Base-by-base conservation (phyloP, 495 filamentous ascomycete genomes). In the Polyplosphaeria fusca region DNA sequence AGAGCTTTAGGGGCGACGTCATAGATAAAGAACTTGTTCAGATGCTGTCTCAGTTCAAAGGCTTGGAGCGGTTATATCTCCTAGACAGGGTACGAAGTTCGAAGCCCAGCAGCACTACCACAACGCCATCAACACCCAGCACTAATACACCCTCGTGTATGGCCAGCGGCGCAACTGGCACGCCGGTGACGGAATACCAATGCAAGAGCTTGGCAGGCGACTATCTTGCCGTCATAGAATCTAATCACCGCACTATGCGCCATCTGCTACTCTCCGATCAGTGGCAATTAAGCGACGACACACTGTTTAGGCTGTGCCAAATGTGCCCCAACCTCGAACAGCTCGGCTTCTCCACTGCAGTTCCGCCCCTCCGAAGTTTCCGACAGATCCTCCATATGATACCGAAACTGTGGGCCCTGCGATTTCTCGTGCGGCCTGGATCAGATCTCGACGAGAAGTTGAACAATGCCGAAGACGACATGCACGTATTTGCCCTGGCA, bases 301-400 rank as follows among this genome's bases (percentile, higher is more conserved):
- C 76, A 30, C 68, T 86, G 30, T 73, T 72, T 3, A 74, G 73
- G 9, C 67, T 86, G 23, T 76, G 81, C 13, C 74, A 77, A 35
- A 67, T 61, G 22, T 83, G 81, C 55, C 82, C 80, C 2, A 77
- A 84, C 46, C 65, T 84, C 18, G 81, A 85, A 57, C 81, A 86
- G 60, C 66, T 86, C 1, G 68, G 63, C 12, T 42, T 69, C 27
- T 28, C 58, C 16, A 53, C 44, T 47, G 20, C 5, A 13, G 35
- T 52, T 11, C 41, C 55, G 9, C 47, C 60, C 22, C 43, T 66
- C 18, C 42, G 52, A 5, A 16, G 22, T 26, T 23, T 71, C 13
- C 62, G 66, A 5, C 52, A 64, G 14, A 44, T 73, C 14, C 19
- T 73, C 25, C 45, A 59, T 0, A 59, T 63, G 32, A 51, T 68